A percentile compares a stretch with the other conserved stretches of the same genome.
phyloP scores from a whole-genome alignment of 1,284 basidiomycete species.

The Phaffia rhodozyma region DNA sequence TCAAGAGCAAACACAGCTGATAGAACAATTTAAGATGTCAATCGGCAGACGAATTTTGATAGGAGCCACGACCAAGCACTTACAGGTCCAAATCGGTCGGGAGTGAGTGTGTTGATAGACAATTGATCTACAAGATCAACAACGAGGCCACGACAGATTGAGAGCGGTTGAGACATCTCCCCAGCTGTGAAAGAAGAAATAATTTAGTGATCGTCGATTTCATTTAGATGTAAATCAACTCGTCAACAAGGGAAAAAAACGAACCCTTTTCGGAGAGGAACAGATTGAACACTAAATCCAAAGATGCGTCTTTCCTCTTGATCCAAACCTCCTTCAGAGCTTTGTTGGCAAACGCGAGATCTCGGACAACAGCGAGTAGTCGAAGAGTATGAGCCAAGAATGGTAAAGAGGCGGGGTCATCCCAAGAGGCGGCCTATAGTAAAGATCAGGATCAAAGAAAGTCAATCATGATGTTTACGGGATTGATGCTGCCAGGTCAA shows the following conservation, averaged over 20 bases:
- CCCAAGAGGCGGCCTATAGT: slow-evolving; percentile 48
- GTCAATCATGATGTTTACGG: too few species aligned
- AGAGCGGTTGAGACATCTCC: slow-evolving; percentile 47
- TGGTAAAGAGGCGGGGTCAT: slow-evolving; percentile 49
- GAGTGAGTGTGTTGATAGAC: slow-evolving; percentile 51
- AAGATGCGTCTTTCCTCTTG: slow-evolving; percentile 43
- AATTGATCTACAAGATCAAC: slow-evolving; percentile 56
- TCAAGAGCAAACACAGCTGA: slow-evolving; percentile 62
- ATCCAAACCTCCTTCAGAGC: slow-evolving; percentile 57
- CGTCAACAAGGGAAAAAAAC: slow-evolving; percentile 22
- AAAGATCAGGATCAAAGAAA: background rate
- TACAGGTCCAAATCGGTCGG: slow-evolving; percentile 53
- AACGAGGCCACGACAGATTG: slow-evolving; percentile 52
- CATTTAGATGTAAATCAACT: slow-evolving; percentile 12
- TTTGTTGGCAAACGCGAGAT: slow-evolving; percentile 61
- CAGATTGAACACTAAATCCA: slow-evolving; percentile 50
- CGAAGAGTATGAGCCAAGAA: slow-evolving; percentile 56
- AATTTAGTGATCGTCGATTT: slow-evolving; percentile 37
- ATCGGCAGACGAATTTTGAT: too few species aligned
- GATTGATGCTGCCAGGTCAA: background rate
- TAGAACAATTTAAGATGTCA: background rate
- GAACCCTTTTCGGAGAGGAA: slow-evolving; percentile 45
- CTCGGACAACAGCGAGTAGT: slow-evolving; percentile 57
- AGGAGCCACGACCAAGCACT: slow-evolving; percentile 17
- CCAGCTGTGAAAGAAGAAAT: slow-evolving; percentile 24